These are phyloP conservation scores for Neofusicoccum sp. DNA, from an alignment of 2,329 filamentous ascomycete species.

Conservation along the genomic window DNA sequence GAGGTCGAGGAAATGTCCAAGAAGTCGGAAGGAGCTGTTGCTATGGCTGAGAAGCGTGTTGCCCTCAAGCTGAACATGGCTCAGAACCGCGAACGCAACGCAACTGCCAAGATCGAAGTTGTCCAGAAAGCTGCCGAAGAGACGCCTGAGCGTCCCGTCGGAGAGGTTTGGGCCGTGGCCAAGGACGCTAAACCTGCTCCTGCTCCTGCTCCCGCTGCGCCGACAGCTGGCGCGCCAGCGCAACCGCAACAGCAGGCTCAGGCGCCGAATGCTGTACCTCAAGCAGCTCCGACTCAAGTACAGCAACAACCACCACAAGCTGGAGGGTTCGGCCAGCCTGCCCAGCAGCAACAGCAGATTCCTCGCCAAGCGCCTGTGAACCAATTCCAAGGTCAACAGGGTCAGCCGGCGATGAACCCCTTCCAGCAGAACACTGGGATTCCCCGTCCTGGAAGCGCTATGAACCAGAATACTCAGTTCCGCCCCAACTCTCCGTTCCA, in stretches of 20 bases:
- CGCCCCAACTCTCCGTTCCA: slow-evolving; percentile 26
- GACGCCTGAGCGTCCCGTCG: slow-evolving; percentile 78
- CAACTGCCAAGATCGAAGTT: slow-evolving; percentile 70
- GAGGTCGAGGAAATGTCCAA: slow-evolving; percentile 34
- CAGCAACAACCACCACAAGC: slow-evolving; percentile 1
- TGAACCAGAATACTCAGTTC: slow-evolving; percentile 8
- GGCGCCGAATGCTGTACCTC: background rate
- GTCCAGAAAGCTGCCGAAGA: slow-evolving; percentile 81
- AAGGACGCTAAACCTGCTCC: slow-evolving; percentile 59
- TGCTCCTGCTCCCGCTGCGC: slow-evolving; percentile 2
- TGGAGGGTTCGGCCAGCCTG: slow-evolving; percentile 4
- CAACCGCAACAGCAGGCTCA: slow-evolving; percentile 15
- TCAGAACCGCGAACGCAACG: slow-evolving; percentile 64
- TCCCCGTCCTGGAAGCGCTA: slow-evolving; percentile 23
- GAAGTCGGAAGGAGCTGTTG: slow-evolving; percentile 52
- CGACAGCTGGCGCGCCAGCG: background rate
- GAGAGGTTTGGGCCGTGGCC: slow-evolving; percentile 81
- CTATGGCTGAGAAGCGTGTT: slow-evolving; percentile 73
- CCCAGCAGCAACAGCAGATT: background rate
- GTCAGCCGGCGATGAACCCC: slow-evolving; percentile 8
- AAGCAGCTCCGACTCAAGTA: background rate
- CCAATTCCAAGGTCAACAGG: slow-evolving; percentile 18
- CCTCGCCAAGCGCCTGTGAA: background rate
- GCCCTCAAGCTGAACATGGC: slow-evolving; percentile 75
- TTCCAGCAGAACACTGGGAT: slow-evolving; percentile 18